Evolutionary conservation across 2,329 filamentous ascomycete species (phyloP), one percentile per base, ranked within the genome.

Genomic region (Chrysoporthe austroafricana): DNA sequence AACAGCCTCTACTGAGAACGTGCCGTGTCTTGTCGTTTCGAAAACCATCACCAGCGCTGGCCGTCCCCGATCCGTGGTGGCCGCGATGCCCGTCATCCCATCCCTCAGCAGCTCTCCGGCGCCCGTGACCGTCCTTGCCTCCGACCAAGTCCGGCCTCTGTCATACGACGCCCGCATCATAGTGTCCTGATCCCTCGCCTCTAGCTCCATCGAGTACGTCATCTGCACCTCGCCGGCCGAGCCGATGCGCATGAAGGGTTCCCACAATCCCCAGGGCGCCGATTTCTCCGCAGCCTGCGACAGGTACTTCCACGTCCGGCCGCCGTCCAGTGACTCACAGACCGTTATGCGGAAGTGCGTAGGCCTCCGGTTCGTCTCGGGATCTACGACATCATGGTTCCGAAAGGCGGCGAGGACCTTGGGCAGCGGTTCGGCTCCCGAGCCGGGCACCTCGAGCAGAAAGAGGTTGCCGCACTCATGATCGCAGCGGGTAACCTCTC

Each of bases 381-480:
- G 58, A 5, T 54, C 66, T 14, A 64, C 43, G 16, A 69, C 60
- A 46, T 69, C 68, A 54, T 69, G 72, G 73, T 85, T 85, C 6
- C 83, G 80, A 73, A 85, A 85, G 0, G 83, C 82, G 0, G 79
- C 83, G 0, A 85, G 76, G 1, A 84, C 74, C 1, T 74, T 73
- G 0, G 76, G 74, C 13, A 26, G 56, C 18, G 63, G 63, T 54
- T 16, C 69, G 18, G 0, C 69, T 70, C 9, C 52, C 6, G 59
- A 34, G 4, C 74, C 72, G 1, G 79, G 76, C 2, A 79, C 70
- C 67, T 84, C 81, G 13, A 83, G 74, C 16, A 85, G 71, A 69
- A 80, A 84, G 44, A 79, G 76, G 72, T 84, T 85, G 73, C 84
- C 83, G 63, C 81, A 75, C 70, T 85, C 82, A 18, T 80, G 79